phyloP scores from a whole-genome alignment of 1,284 basidiomycete species.

The Trametes versicolor region DNA sequence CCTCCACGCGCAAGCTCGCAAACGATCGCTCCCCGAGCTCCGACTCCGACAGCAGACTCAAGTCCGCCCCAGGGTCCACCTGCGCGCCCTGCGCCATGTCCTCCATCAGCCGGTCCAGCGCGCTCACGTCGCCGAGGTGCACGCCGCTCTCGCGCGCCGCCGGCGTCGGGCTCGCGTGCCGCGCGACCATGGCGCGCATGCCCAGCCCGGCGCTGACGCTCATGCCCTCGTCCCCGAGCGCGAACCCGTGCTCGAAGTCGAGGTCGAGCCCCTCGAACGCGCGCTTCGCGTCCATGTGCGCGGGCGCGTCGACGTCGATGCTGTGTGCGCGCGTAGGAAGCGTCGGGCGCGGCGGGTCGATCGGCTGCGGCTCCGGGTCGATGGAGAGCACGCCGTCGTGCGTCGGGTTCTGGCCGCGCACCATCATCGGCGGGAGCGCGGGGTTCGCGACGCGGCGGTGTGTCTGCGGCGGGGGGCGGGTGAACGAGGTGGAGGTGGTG shows the following conservation, averaged over 20 bases:
- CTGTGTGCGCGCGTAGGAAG: constrained; percentile 41
- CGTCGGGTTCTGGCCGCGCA: constrained; percentile 42
- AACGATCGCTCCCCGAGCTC: constrained; percentile 33
- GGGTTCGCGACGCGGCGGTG: background rate
- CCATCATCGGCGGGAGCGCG: constrained; percentile 30
- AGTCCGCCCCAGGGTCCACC: constrained; percentile 20
- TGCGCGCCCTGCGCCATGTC: constrained; percentile 63
- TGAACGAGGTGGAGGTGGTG: background rate
- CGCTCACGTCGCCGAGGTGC: constrained; percentile 79
- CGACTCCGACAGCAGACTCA: constrained; percentile 27
- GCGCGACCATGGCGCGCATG: constrained; percentile 28
- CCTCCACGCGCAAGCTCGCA: constrained; percentile 42
- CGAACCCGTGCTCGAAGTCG: constrained; percentile 38
- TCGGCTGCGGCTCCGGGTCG: constrained; percentile 45
- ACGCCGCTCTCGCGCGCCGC: constrained; percentile 31
- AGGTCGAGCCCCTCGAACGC: constrained; percentile 41
- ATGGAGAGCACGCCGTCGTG: constrained; percentile 49
- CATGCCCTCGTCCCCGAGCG: constrained; percentile 31
- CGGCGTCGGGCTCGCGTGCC: constrained; percentile 10
- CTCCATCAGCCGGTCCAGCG: constrained; percentile 81
- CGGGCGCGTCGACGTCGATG: constrained; percentile 15
- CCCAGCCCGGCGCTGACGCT: constrained; percentile 33
- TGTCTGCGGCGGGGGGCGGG: background rate
- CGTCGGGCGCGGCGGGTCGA: constrained; percentile 47
- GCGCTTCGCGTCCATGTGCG: constrained; percentile 31